Evolutionary conservation across 2,329 filamentous ascomycete species (phyloP), one percentile per base, ranked within the genome.

Genomic region (Grosmannia huntii): DNA sequence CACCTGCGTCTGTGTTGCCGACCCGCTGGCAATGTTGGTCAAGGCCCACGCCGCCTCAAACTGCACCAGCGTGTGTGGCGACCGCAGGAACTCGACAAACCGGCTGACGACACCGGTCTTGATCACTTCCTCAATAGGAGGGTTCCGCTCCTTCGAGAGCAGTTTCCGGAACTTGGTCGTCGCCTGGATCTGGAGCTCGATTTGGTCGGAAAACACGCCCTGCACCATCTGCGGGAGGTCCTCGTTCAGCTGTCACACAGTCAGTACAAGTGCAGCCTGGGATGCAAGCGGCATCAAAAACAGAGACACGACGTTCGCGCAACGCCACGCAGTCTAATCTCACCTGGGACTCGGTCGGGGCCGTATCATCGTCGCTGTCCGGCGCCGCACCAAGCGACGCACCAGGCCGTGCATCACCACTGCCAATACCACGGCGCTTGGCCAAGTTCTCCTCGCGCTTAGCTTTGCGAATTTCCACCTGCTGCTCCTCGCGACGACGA

Each of bases 101-200:
- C 94, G 88, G 78, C 85, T 87, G 65, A 99, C 94, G 64, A 99
- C 94, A 69, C 94, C 94, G 60, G 94, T 97, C 82, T 97, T 95
- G 75, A 99, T 99, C 66, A 99, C 94, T 71, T 95, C 90, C 78
- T 99, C 94, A 71, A 99, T 99, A 52, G 94, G 94, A 53, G 94
- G 94, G 78, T 99, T 99, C 70, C 94, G 89, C 79, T 99, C 94
- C 78, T 99, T 99, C 65, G 90, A 96, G 31, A 99, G 80, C 49
- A 99, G 83, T 81, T 99, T 99, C 72, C 94, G 82, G 81, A 99
- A 99, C 74, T 96, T 96, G 66, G 94, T 99, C 31, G 94, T 99
- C 60, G 92, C 90, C 75, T 92, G 86, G 67, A 99, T 99, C 76
- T 99, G 94, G 66, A 88, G 83, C 71, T 99, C 94, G 74, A 99